Percentiles rank a stretch among this genome's conserved stretches.
Evolutionary conservation across 345 rosid genomes (phyloP).

Genomic region (Carallia pectinifolia): DNA sequence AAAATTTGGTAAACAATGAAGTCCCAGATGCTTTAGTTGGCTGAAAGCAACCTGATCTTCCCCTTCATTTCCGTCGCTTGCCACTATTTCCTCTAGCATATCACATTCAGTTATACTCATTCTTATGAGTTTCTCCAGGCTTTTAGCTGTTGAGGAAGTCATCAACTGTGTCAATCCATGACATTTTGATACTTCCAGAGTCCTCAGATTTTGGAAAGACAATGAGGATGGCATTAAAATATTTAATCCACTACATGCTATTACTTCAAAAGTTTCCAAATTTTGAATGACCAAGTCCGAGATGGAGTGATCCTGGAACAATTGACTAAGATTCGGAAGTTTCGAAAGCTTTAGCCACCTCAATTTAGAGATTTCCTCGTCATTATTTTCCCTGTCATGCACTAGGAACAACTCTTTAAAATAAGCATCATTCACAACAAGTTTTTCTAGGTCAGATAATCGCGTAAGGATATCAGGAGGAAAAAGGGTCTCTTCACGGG

Average conservation of each 20-base stretch:
- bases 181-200: background rate
- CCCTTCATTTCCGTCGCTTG: background rate
- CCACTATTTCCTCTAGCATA: slow-evolving; percentile 15
- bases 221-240: slow-evolving; percentile 12
- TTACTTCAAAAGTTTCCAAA: slow-evolving; percentile 7
- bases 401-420: too few relatives aligned
- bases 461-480: background rate
- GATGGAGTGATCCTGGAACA: too few relatives aligned
- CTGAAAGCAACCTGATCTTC: slow-evolving; percentile 9
- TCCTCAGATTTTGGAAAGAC: slow-evolving; percentile 16
- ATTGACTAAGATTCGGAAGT: too few relatives aligned
- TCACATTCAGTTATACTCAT: slow-evolving; percentile 20
- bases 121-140: slow-evolving; percentile 2
- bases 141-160: too few relatives aligned
- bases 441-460: too few relatives aligned
- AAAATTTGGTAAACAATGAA: slow-evolving; percentile 16
- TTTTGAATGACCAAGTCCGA: background rate
- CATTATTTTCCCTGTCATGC: too few relatives aligned
- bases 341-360: too few relatives aligned
- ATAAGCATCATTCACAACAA: too few relatives aligned
- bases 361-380: too few relatives aligned
- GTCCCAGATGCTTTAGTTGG: slow-evolving; percentile 12
- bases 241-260: background rate
- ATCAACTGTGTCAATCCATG: too few relatives aligned
- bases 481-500: background rate